A percentile compares a stretch with the other conserved stretches of the same genome.
phyloP scores from a whole-genome alignment of 2,329 filamentous ascomycete genomes.

The Fusarium phyllophilum region DNA sequence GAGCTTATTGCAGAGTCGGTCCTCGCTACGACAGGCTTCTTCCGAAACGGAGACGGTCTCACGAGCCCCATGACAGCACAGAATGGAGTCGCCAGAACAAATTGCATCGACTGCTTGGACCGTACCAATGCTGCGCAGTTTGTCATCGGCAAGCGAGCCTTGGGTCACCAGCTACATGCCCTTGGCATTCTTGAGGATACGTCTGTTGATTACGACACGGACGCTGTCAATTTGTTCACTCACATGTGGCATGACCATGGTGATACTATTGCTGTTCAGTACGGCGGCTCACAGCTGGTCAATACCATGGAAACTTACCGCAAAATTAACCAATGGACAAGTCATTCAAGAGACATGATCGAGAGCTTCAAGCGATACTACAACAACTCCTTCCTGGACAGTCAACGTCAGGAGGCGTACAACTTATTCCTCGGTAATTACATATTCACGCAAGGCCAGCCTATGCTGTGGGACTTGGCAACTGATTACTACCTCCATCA shows the following conservation, averaged over 20 bases:
- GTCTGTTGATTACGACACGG: conserved; percentile 89
- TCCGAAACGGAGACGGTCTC: conserved; percentile 85
- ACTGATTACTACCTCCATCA: conserved; percentile 98
- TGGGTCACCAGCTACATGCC: conserved; percentile 91
- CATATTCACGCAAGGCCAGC: conserved; percentile 84
- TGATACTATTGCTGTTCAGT: conserved; percentile 97
- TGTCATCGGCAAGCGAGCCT: conserved; percentile 92
- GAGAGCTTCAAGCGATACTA: conserved; percentile 99
- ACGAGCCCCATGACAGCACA: conserved; percentile 75
- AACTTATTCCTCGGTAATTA: conserved; percentile 98
- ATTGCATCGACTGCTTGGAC: conserved; percentile 98
- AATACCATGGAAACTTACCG: conserved; percentile 99
- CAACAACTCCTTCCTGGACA: conserved; percentile 97
- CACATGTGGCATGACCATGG: conserved; percentile 99
- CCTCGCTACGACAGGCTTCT: conserved; percentile 87
- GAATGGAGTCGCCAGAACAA: conserved; percentile 92
- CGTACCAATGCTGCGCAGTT: conserved; percentile 98
- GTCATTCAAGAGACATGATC: conserved; percentile 97
- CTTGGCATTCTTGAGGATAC: conserved; percentile 85
- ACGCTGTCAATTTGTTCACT: conserved; percentile 95
- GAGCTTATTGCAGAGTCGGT: conserved; percentile 92
- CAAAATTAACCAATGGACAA: conserved; percentile 99
- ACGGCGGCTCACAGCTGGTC: conserved; percentile 95
- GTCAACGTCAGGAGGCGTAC: conserved; percentile 97
- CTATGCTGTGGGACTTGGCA: conserved; percentile 95